Conservation (phyloP, 352 stramenopile species). For the Phytopythium boreale region DNA sequence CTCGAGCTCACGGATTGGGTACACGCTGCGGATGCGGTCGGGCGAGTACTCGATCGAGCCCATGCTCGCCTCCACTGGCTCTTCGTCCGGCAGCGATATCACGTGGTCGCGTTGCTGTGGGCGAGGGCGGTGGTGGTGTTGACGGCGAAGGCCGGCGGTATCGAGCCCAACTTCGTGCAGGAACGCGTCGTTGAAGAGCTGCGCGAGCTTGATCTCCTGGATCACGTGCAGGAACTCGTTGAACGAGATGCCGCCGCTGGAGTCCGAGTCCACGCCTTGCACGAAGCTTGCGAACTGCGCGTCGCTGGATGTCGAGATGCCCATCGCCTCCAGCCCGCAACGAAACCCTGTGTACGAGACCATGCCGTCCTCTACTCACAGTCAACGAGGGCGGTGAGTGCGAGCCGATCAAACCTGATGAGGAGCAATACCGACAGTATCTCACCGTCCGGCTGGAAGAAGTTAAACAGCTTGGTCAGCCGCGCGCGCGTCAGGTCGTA, state of each 20-base stretch:
- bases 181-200: slow-evolving; percentile 75
- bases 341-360: slow-evolving; percentile 78
- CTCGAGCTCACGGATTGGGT: slow-evolving; percentile 63
- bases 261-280: slow-evolving; percentile 73
- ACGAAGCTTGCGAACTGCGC: slow-evolving; percentile 72
- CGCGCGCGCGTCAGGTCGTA: slow-evolving; percentile 81
- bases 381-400: background rate
- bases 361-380: slow-evolving; percentile 37
- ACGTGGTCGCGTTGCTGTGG: background rate
- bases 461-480: slow-evolving; percentile 62
- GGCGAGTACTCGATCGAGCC: slow-evolving; percentile 80
- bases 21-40: slow-evolving; percentile 70
- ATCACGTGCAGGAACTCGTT: slow-evolving; percentile 86
- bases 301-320: slow-evolving; percentile 62
- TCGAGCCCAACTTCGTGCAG: slow-evolving; percentile 32
- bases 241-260: slow-evolving; percentile 81
- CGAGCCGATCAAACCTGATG: background rate
- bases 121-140: slow-evolving; percentile 1
- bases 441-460: slow-evolving; percentile 60
- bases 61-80: slow-evolving; percentile 23
- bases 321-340: slow-evolving; percentile 68
- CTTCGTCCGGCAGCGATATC: background rate
- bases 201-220: slow-evolving; percentile 86
- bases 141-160: slow-evolving; percentile 4
- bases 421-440: slow-evolving; percentile 1